Conservation (phyloP, 2,329 filamentous ascomycete species). For the Aotearoamyces nothofagi region DNA sequence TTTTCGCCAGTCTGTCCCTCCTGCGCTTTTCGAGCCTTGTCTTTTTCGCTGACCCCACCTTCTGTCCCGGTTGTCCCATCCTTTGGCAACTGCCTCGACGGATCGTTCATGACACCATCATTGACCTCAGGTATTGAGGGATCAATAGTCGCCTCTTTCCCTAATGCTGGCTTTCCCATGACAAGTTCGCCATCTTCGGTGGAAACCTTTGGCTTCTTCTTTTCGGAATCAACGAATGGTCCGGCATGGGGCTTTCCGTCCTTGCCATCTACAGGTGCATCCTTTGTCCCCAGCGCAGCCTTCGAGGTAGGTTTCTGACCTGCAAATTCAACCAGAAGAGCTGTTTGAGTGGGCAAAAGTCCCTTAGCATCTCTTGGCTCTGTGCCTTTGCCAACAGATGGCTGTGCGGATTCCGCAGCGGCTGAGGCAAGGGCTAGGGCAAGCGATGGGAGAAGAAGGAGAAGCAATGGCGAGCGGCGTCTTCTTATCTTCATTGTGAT, state of each 20-base stretch:
- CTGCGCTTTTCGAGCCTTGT: slow-evolving; percentile 55
- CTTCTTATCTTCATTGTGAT: slow-evolving; percentile 42
- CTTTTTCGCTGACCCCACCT: slow-evolving; percentile 79
- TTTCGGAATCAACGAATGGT: slow-evolving; percentile 52
- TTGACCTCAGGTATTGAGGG: slow-evolving; percentile 47
- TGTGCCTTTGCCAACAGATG: slow-evolving; percentile 10
- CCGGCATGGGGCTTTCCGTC: slow-evolving; percentile 90
- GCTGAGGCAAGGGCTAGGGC: slow-evolving; percentile 25
- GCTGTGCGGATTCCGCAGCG: slow-evolving; percentile 11
- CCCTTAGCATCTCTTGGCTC: slow-evolving; percentile 8
- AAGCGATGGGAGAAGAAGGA: slow-evolving; percentile 43
- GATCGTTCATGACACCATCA: slow-evolving; percentile 89
- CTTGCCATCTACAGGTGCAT: slow-evolving; percentile 80
- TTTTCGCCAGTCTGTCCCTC: slow-evolving; percentile 51
- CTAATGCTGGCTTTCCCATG: slow-evolving; percentile 21
- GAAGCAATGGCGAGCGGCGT: slow-evolving; percentile 36
- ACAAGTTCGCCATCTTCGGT: slow-evolving; percentile 21
- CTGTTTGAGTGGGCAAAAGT: slow-evolving; percentile 6
- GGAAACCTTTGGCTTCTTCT: slow-evolving; percentile 17
- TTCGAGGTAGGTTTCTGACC: slow-evolving; percentile 19
- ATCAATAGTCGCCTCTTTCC: slow-evolving; percentile 36
- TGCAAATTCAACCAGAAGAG: slow-evolving; percentile 9
- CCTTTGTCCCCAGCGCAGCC: slow-evolving; percentile 41
- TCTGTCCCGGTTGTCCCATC: slow-evolving; percentile 79
- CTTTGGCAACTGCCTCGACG: slow-evolving; percentile 58